Evolutionary conservation across 2,329 filamentous ascomycete genomes (phyloP).

Genomic region (Tolypocladium amazonense): DNA sequence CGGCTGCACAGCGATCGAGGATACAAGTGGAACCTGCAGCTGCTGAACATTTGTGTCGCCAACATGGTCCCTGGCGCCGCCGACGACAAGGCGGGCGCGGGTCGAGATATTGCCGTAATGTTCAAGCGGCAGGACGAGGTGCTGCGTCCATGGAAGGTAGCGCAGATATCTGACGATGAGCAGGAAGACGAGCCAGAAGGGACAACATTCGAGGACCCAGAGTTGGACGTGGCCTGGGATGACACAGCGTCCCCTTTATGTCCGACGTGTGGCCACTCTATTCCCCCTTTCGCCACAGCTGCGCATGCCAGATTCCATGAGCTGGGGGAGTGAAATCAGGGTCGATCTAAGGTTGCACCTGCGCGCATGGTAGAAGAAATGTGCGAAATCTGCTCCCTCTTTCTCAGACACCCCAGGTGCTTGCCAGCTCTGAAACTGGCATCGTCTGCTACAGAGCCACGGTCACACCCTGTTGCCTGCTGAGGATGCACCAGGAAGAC

Average conservation of each 20-base stretch:
- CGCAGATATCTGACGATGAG: conserved; percentile 20
- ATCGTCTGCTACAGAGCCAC: not conserved
- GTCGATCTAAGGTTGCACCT: not conserved
- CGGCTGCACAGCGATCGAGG: conserved; percentile 58
- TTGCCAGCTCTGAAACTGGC: not conserved
- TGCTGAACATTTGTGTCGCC: conserved; percentile 79
- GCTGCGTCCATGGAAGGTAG: conserved; percentile 54
- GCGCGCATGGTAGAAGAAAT: not conserved
- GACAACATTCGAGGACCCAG: conserved; percentile 6
- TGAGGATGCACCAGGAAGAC: not conserved
- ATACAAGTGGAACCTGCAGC: conserved; percentile 64
- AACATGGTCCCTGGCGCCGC: conserved; percentile 61
- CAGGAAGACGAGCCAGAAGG: conserved; percentile 11
- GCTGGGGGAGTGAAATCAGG: conserved; percentile 10
- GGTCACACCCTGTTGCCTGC: not conserved
- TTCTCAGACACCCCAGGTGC: too few species aligned
- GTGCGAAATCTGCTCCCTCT: not conserved
- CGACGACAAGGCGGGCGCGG: conserved; percentile 40
- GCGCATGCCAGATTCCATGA: conserved; percentile 37
- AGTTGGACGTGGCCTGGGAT: conserved; percentile 17
- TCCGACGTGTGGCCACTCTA: conserved; percentile 37
- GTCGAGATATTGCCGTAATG: conserved; percentile 73
- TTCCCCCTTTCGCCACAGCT: conserved; percentile 47
- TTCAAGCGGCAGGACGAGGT: conserved; percentile 64
- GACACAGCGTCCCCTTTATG: conserved; percentile 22